Percentiles rank a stretch among this genome's conserved stretches.
Conservation (phyloP, 2,329 filamentous ascomycete species). For the Incumbomyces lentus region DNA sequence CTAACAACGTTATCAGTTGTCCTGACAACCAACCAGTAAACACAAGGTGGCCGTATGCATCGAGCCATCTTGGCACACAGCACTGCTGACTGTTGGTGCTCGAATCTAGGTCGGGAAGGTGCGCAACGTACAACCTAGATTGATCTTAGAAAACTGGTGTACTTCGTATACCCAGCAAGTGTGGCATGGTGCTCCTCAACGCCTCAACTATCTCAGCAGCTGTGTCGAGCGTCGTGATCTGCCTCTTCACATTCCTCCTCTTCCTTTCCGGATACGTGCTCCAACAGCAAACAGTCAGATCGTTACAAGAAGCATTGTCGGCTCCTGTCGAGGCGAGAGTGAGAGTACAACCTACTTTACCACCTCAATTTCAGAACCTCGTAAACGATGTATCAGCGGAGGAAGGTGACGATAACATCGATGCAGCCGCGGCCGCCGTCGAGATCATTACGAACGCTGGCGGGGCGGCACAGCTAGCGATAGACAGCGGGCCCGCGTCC, state of each 20-base stretch:
- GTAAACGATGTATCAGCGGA: conserved; percentile 8
- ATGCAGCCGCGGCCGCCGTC: conserved; percentile 2
- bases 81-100: too few relatives aligned
- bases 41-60: too few relatives aligned
- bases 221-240: conserved; percentile 43
- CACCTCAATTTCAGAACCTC: conserved; percentile 15
- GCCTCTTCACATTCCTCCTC: conserved; percentile 67
- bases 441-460: not conserved
- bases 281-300: conserved; percentile 73
- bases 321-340: conserved; percentile 30
- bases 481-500: not conserved
- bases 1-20: too few relatives aligned
- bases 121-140: too few relatives aligned
- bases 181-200: conserved; percentile 35
- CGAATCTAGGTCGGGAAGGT: too few relatives aligned
- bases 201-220: conserved; percentile 35
- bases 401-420: conserved; percentile 4
- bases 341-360: conserved; percentile 19
- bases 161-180: not conserved
- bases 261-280: conserved; percentile 82
- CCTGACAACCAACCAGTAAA: too few relatives aligned
- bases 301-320: conserved; percentile 63
- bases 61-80: too few relatives aligned
- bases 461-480: not conserved
- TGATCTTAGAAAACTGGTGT: too few relatives aligned